phyloP scores from a whole-genome alignment of 2,329 filamentous ascomycete genomes.

The Fusarium dlaminii region DNA sequence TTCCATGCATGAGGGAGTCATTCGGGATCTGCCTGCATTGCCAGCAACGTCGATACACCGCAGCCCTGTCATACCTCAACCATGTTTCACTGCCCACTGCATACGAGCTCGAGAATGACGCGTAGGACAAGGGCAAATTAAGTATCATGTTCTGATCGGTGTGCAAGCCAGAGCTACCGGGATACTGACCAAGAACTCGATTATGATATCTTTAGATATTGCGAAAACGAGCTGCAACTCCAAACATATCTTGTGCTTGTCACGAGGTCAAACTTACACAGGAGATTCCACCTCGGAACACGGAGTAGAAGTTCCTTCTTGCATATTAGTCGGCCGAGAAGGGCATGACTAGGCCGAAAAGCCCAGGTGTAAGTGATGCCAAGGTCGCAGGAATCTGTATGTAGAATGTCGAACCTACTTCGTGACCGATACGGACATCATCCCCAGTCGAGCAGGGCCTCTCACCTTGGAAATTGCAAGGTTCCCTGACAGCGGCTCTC shows the following conservation, averaged over 20 bases:
- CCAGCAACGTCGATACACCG: conserved; percentile 37
- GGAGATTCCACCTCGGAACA: conserved; percentile 16
- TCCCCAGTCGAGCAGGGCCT: conserved; percentile 33
- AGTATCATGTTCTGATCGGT: conserved; percentile 16
- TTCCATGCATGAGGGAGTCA: conserved; percentile 41
- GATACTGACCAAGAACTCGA: not conserved
- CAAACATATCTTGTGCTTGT: conserved; percentile 10
- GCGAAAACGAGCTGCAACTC: conserved; percentile 2
- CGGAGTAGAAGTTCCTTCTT: conserved; percentile 28
- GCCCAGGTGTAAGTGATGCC: conserved; percentile 25
- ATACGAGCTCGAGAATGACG: conserved; percentile 29
- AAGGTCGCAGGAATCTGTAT: conserved; percentile 28
- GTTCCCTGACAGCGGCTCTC: conserved; percentile 11
- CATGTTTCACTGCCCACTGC: conserved; percentile 37
- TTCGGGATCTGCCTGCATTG: conserved; percentile 40
- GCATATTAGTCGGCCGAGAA: conserved; percentile 39
- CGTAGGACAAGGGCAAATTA: conserved; percentile 11
- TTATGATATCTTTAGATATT: conserved; percentile 12
- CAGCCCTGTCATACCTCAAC: conserved; percentile 38
- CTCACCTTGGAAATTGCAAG: conserved; percentile 18
- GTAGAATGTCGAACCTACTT: conserved; percentile 16
- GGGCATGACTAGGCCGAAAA: conserved; percentile 32
- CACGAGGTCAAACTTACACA: conserved; percentile 14
- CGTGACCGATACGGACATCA: conserved; percentile 23
- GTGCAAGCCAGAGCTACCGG: not conserved